Percentiles rank a stretch among this genome's conserved stretches.
These are phyloP conservation scores for Saposhnikovia divaricata DNA, from an alignment of 129 eudicot species.

Conservation along the genomic window DNA sequence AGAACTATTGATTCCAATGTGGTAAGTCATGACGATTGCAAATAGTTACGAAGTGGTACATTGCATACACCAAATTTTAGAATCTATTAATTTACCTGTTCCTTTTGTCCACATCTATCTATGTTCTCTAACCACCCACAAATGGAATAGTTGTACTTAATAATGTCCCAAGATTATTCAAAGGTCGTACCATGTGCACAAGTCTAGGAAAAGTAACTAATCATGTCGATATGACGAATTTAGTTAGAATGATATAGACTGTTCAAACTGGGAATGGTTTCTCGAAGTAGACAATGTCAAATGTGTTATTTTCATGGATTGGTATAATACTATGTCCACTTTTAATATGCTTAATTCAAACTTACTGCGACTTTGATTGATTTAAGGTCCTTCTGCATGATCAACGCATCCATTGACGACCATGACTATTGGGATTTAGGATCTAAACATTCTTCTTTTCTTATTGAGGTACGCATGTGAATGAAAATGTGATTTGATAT, in stretches of 20 bases:
- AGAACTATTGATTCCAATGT: neutral
- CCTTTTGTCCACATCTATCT: neutral
- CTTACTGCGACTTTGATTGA: neutral
- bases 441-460: neutral
- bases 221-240: neutral
- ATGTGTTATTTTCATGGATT: neutral
- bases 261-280: neutral
- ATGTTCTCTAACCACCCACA: neutral
- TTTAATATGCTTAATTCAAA: neutral
- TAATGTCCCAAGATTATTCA: too few relatives aligned
- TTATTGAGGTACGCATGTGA: neutral
- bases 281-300: constrained; percentile 10
- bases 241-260: neutral
- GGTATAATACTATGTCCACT: neutral
- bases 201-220: neutral
- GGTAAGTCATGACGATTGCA: neutral
- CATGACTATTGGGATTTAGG: neutral
- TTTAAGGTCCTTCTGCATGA: neutral
- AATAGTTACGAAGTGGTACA: neutral
- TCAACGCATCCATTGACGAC: constrained; percentile 6
- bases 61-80: neutral
- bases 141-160: neutral
- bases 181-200: neutral
- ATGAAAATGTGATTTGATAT: neutral
- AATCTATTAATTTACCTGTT: neutral